A percentile compares a stretch with the other conserved stretches of the same genome.
Evolutionary conservation across 208 protist species (phyloP).

Genomic region (Acanthamoeba sp.): DNA sequence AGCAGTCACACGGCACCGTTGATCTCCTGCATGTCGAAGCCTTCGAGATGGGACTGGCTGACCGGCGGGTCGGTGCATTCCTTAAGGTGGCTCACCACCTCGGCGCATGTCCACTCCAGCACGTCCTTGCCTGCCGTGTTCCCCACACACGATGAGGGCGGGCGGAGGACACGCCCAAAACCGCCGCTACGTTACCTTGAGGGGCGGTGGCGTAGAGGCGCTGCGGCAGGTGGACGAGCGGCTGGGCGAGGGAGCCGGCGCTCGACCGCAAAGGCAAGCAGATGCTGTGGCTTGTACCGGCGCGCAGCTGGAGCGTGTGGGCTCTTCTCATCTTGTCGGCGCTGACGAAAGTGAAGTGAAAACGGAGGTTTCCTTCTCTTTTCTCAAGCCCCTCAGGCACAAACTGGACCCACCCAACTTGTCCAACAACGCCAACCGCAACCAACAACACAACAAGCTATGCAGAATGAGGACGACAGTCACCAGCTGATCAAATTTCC

Average conservation of each 20-base stretch:
- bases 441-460: neutral
- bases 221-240: neutral
- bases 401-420: too few relatives aligned
- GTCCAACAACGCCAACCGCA: neutral
- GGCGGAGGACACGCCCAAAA: neutral
- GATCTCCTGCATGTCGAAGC: constrained; percentile 4
- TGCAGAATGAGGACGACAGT: constrained; percentile 12
- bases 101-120: neutral
- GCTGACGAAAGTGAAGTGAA: too few relatives aligned
- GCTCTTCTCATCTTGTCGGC: too few relatives aligned
- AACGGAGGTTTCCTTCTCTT: neutral
- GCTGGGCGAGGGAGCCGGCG: neutral
- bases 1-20: too few relatives aligned
- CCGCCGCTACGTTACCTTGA: too few relatives aligned
- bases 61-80: neutral
- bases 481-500: constrained; percentile 56
- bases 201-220: neutral
- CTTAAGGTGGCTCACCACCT: neutral
- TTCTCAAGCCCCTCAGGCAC: neutral
- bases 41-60: neutral
- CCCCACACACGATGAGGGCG: neutral
- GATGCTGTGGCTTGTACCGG: neutral
- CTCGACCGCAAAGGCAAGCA: neutral
- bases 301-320: neutral
- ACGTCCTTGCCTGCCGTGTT: neutral